phyloP scores from a whole-genome alignment of 192 early-diverging fungal species.

The Coemansia sp. region DNA sequence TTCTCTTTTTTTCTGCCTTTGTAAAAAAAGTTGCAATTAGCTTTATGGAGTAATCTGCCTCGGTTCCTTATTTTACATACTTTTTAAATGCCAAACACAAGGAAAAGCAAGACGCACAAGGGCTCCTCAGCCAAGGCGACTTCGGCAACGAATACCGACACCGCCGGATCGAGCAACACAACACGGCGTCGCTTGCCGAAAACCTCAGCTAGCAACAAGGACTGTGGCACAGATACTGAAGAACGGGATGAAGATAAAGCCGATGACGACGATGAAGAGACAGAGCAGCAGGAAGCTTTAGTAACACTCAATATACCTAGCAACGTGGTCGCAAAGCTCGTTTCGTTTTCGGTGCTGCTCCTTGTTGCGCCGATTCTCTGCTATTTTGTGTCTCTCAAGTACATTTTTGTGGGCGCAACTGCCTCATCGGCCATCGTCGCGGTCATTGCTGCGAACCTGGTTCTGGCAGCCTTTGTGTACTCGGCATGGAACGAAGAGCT shows the following conservation, averaged over 20 bases:
- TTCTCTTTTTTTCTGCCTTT: too few relatives aligned
- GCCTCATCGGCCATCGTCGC: constrained; percentile 47
- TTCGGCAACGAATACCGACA: neutral
- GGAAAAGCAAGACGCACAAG: constrained; percentile 3
- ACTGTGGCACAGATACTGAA: too few relatives aligned
- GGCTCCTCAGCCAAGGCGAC: neutral
- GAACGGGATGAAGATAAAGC: neutral
- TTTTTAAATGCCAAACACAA: constrained; percentile 5
- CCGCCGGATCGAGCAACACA: neutral
- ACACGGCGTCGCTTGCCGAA: neutral
- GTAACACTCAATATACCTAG: constrained; percentile 22
- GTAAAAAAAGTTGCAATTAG: too few relatives aligned
- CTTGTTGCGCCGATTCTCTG: constrained; percentile 39
- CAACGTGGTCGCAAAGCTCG: constrained; percentile 39
- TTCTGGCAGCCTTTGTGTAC: constrained; percentile 46
- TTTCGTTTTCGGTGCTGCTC: constrained; percentile 41
- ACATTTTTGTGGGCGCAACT: constrained; percentile 44
- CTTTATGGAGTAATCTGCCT: too few relatives aligned
- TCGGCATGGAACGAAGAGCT: constrained; percentile 44
- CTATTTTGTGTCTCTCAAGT: constrained; percentile 47
- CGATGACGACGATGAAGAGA: neutral
- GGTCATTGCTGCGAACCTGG: constrained; percentile 42
- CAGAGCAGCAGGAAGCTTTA: neutral
- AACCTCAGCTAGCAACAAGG: neutral
- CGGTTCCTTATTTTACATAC: too few relatives aligned